A percentile compares a stretch with the other conserved stretches of the same genome.
Conservation (phyloP, 2,329 filamentous ascomycete species). For the Dryadomyces sulphureus region DNA sequence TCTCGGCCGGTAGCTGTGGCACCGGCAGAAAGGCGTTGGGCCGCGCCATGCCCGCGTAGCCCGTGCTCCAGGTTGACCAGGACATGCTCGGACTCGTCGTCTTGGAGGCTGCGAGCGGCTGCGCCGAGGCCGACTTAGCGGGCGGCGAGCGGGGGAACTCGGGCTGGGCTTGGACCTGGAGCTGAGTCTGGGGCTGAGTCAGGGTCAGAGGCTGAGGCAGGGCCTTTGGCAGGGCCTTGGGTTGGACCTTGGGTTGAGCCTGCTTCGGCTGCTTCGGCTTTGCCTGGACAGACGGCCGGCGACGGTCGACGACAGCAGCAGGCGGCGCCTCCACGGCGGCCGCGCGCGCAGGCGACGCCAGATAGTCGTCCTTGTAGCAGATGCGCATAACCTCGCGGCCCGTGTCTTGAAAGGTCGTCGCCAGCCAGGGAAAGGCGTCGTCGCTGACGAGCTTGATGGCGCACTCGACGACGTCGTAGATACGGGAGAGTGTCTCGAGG, state of each 20-base stretch:
- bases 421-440: constrained; percentile 8
- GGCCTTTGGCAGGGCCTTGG: no score
- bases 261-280: background rate
- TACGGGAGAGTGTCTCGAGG: constrained; percentile 10
- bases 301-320: background rate
- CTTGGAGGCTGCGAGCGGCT: background rate
- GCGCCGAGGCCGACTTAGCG: background rate
- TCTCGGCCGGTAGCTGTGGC: background rate
- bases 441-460: constrained; percentile 9
- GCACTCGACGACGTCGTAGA: constrained; percentile 13
- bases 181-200: no score
- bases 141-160: background rate
- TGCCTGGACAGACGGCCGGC: background rate
- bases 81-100: background rate
- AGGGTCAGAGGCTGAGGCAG: no score
- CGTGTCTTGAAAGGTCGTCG: constrained; percentile 3
- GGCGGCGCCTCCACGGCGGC: background rate
- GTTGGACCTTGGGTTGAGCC: no score
- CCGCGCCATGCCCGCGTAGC: background rate
- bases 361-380: constrained; percentile 6
- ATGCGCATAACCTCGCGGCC: constrained; percentile 6
- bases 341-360: background rate
- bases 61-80: background rate
- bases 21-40: background rate
- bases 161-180: no score